A percentile compares a stretch with the other conserved stretches of the same genome.
Evolutionary conservation across 306 rosid genomes (phyloP).

Genomic region (Vigna reflexopilosa): DNA sequence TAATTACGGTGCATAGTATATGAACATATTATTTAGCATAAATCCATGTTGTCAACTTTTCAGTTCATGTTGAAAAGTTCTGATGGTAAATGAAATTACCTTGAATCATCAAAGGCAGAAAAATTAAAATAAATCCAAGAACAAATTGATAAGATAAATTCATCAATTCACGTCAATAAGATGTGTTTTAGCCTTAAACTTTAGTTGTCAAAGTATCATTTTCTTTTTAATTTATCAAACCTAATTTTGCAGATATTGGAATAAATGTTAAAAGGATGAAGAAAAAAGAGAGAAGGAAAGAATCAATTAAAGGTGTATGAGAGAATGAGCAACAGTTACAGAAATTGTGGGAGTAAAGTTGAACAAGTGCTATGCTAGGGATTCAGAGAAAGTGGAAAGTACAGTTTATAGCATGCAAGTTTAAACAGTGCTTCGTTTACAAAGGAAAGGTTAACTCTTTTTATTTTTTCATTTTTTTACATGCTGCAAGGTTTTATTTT

Average conservation of each 20-base stretch:
- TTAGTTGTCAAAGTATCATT: neutral
- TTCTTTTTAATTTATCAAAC: no score
- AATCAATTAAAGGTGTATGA: neutral
- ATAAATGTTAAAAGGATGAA: neutral
- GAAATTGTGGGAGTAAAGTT: neutral
- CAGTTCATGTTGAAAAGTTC: neutral
- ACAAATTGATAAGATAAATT: neutral
- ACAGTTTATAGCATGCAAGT: neutral
- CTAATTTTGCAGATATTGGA: neutral
- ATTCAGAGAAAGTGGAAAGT: constrained; percentile 7
- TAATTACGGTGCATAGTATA: neutral
- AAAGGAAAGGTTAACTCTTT: no score
- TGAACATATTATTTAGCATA: neutral
- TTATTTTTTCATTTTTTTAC: no score
- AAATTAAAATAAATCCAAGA: no score
- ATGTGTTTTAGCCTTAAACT: neutral
- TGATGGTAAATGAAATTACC: constrained; percentile 7
- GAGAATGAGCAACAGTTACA: constrained; percentile 7
- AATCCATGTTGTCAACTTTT: neutral
- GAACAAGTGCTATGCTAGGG: neutral
- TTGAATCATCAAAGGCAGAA: no score
- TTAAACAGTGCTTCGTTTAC: neutral
- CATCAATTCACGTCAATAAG: neutral
- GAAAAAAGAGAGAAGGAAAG: neutral
- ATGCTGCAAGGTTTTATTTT: no score